Evolutionary conservation across 495 filamentous ascomycete species (phyloP), one percentile per base, ranked within the genome.

Genomic region (Aspergillus leporis): DNA sequence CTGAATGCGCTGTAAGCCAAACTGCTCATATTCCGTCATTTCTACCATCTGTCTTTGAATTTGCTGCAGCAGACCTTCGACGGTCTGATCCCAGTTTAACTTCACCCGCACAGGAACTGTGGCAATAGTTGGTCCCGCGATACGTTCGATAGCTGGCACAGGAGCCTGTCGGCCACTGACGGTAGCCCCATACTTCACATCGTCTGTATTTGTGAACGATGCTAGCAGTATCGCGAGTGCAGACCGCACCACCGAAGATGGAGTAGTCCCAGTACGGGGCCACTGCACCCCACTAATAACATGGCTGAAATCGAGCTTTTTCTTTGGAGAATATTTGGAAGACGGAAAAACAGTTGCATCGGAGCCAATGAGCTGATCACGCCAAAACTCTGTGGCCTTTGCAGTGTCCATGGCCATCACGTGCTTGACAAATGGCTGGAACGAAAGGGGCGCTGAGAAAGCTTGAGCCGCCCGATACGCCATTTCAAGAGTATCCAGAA

Each of bases 1-100:
- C 43, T 74, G 70, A 46, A 89, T 88, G 52, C 85, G 73, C 62
- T 79, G 75, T 0, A 82, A 59, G 13, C 78, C 78, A 13, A 65
- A 43, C 18, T 80, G 77, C 49, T 81, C 70, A 56, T 70, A 71
- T 10, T 70, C 63, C 13, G 73, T 69, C 56, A 76, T 65, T 12
- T 66, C 60, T 16, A 56, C 61, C 13, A 61, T 58, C 60, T 73
- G 65, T 8, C 48, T 32, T 41, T 81, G 78, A 3, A 82, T 43
- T 0, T 68, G 38, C 36, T 71, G 63, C 7, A 87, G 64, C 57
- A 66, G 53, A 5, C 74, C 60, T 4, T 34, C n/a, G n/a, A 80
- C 61, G 1, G 50, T 65, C 5, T 55, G 34, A 6, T 55, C 16
- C n/a, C 60, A 54, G 45, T 77, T 55, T 10, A 70, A 13, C 22